These are phyloP conservation scores for Sarocladium strictum DNA, from an alignment of 2,329 filamentous ascomycete species.

Conservation along the genomic window DNA sequence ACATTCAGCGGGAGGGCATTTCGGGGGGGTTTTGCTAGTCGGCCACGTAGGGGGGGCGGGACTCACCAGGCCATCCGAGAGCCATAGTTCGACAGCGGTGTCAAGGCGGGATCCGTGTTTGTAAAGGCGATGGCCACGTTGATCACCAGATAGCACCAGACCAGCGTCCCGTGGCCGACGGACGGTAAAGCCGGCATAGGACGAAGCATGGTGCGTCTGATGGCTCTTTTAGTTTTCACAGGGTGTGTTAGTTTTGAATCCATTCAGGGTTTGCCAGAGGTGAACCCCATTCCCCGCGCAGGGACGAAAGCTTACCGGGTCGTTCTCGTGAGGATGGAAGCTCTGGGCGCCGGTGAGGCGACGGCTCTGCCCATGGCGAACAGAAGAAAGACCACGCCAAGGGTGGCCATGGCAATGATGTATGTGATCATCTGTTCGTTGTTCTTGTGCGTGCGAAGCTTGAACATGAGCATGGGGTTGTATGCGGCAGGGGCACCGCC, in stretches of 20 bases:
- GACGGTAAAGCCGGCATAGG: slow-evolving; percentile 21
- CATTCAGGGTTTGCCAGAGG: too few relatives aligned
- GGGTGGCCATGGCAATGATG: background rate
- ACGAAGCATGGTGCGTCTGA: background rate
- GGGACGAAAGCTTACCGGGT: background rate
- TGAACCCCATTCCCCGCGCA: too few relatives aligned
- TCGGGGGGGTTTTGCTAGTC: background rate
- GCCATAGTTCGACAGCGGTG: slow-evolving; percentile 26
- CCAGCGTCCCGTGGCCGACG: slow-evolving; percentile 24
- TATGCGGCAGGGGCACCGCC: background rate
- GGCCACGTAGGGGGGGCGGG: background rate
- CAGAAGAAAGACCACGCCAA: background rate
- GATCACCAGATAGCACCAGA: slow-evolving; percentile 24
- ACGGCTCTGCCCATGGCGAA: background rate
- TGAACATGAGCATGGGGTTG: background rate
- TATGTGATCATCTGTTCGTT: slow-evolving; percentile 4
- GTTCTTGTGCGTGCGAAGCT: background rate
- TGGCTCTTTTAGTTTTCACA: background rate
- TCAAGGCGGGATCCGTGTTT: slow-evolving; percentile 26
- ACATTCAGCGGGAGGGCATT: too few relatives aligned
- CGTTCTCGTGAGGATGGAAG: background rate
- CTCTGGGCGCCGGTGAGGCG: background rate
- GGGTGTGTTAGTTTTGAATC: too few relatives aligned
- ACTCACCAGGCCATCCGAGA: slow-evolving; percentile 33
- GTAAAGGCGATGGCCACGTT: slow-evolving; percentile 28